Evolutionary conservation across 2,329 filamentous ascomycete genomes (phyloP).

Genomic region (Phyllosticta capitalensis): DNA sequence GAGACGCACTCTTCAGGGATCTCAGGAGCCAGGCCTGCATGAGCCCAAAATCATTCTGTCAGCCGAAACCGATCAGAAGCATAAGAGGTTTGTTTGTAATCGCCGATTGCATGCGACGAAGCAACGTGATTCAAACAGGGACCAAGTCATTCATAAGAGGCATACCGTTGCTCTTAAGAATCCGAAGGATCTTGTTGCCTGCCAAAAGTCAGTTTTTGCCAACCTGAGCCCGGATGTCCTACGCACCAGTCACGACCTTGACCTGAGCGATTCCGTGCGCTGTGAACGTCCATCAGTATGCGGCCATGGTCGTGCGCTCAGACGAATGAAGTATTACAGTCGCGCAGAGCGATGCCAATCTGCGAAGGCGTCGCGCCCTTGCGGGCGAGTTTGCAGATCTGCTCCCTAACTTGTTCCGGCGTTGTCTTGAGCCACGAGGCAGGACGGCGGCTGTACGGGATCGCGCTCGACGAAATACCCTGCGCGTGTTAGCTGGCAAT

Average conservation of each 20-base stretch:
- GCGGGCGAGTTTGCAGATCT: slow-evolving; percentile 98
- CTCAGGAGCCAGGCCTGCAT: slow-evolving; percentile 90
- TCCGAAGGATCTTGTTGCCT: slow-evolving; percentile 99
- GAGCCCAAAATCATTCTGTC: slow-evolving; percentile 29
- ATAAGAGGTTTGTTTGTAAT: slow-evolving; percentile 24
- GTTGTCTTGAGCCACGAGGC: slow-evolving; percentile 98
- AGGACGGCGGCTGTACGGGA: slow-evolving; percentile 90
- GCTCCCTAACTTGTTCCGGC: slow-evolving; percentile 94
- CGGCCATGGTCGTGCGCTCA: neutral
- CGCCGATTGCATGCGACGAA: slow-evolving; percentile 17
- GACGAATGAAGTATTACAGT: slow-evolving; percentile 47
- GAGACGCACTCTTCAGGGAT: slow-evolving; percentile 95
- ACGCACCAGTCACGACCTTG: slow-evolving; percentile 89
- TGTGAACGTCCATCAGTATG: slow-evolving; percentile 31
- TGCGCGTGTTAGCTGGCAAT: slow-evolving; percentile 48
- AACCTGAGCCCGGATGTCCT: neutral
- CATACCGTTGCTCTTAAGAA: slow-evolving; percentile 96
- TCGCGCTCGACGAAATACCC: slow-evolving; percentile 91
- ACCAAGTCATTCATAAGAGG: slow-evolving; percentile 26
- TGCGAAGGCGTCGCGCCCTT: slow-evolving; percentile 92
- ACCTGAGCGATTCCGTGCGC: slow-evolving; percentile 95
- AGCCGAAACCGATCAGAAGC: slow-evolving; percentile 36
- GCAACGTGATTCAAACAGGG: neutral
- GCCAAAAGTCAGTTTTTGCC: slow-evolving; percentile 21
- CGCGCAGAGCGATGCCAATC: slow-evolving; percentile 96